Conservation (phyloP, 2,329 filamentous ascomycete species). For the Penicillium janthinellum region DNA sequence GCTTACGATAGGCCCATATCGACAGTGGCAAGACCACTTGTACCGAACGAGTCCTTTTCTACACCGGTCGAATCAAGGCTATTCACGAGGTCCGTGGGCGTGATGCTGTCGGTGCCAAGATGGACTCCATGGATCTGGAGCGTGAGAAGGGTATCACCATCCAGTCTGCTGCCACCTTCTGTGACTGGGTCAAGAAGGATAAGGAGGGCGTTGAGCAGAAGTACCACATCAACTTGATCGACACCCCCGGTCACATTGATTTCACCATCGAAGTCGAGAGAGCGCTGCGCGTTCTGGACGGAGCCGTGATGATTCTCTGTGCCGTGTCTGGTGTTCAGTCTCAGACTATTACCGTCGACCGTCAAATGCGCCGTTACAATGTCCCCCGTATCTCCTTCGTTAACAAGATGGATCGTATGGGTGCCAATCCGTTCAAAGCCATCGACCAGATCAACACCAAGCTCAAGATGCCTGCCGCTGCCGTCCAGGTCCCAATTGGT, state of each 20-base stretch:
- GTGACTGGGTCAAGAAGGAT: constrained; percentile 90
- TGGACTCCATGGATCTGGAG: constrained; percentile 99
- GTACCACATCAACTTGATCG: constrained; percentile 98
- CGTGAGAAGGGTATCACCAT: constrained; percentile 99
- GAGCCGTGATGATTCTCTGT: constrained; percentile 97
- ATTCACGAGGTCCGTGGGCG: constrained; percentile 93
- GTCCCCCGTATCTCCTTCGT: constrained; percentile 93
- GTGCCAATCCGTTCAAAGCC: constrained; percentile 95
- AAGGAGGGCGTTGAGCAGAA: constrained; percentile 76
- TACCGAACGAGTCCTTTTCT: constrained; percentile 96
- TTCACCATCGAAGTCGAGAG: constrained; percentile 99
- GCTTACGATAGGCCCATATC: constrained; percentile 74
- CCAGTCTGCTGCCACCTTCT: constrained; percentile 96
- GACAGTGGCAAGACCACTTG: constrained; percentile 97
- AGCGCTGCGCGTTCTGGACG: constrained; percentile 89
- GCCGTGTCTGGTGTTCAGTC: constrained; percentile 96
- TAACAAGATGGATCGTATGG: constrained; percentile 99
- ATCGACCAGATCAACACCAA: constrained; percentile 98
- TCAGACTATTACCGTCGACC: constrained; percentile 96
- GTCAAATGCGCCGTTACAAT: constrained; percentile 98
- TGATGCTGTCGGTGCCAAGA: constrained; percentile 95
- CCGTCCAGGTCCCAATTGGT: constrained; percentile 92
- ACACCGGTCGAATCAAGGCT: constrained; percentile 92
- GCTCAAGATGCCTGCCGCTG: constrained; percentile 87
- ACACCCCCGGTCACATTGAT: constrained; percentile 97